Percentiles rank a stretch among this genome's conserved stretches.
phyloP scores from a whole-genome alignment of 257 asterid species.

The Ilex asprella region DNA sequence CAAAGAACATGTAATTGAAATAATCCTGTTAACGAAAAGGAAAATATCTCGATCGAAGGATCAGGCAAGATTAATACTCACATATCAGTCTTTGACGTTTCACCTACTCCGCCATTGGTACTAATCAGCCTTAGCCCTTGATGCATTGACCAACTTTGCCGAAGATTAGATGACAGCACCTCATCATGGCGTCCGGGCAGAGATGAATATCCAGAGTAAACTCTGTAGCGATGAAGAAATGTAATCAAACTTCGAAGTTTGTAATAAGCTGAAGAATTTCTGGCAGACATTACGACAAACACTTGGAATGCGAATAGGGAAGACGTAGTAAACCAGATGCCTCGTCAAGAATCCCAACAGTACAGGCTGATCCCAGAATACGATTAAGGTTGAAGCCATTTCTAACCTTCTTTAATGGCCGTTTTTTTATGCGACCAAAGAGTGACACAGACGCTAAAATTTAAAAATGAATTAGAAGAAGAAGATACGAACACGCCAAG shows the following conservation, averaged over 20 bases:
- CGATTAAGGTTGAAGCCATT: slow-evolving; percentile 4
- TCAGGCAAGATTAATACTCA: slow-evolving; percentile 4
- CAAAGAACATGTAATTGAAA: too few relatives aligned
- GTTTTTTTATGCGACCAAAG: not conserved
- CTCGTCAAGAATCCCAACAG: not conserved
- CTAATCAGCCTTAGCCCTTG: slow-evolving; percentile 38
- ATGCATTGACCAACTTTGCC: slow-evolving; percentile 11
- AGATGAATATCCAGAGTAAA: slow-evolving; percentile 12
- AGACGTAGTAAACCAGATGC: too few relatives aligned
- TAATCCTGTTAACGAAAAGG: too few relatives aligned
- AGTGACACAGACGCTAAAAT: not conserved
- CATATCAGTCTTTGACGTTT: slow-evolving; percentile 18
- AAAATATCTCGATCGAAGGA: too few relatives aligned
- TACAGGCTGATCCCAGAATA: slow-evolving; percentile 1
- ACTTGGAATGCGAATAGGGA: too few relatives aligned
- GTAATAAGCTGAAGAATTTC: slow-evolving; percentile 38
- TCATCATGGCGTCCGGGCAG: slow-evolving; percentile 13
- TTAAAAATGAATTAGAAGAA: not conserved
- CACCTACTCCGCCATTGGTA: slow-evolving; percentile 12
- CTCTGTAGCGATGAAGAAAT: slow-evolving; percentile 30
- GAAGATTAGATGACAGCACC: slow-evolving; percentile 10
- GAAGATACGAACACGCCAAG: slow-evolving; percentile 47
- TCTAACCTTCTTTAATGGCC: slow-evolving; percentile 14
- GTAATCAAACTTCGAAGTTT: slow-evolving; percentile 37
- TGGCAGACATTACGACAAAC: slow-evolving; percentile 32